Base-by-base conservation (phyloP, 139 green algal species). In the Tetratostichococcus sp. region DNA sequence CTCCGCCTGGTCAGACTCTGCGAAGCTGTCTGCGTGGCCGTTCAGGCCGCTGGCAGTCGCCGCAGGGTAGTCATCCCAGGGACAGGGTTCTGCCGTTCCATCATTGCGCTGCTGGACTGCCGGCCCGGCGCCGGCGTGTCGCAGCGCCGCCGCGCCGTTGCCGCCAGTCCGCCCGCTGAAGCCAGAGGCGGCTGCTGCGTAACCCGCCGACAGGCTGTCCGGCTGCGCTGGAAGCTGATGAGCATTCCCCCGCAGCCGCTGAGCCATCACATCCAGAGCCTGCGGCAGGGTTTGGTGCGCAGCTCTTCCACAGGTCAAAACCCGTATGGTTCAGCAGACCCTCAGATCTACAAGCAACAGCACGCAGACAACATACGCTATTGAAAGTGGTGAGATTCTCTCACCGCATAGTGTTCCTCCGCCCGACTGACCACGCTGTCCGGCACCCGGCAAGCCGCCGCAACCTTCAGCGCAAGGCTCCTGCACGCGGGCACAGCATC, bases 401-500 rank as follows among this genome's bases (percentile, higher is more conserved):
- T 8, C 50, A 62, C 50, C 50, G 50, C 34, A n/a, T 79, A 87
- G 26, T 87, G 65, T 31, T 78, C 14, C 4, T 68, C 78, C 1
- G 85, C 85, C 0, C 85, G 71, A 1, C 28, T 31, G 43, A 89
- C 33, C 34, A 86, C 73, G 0, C 30, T 16, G 0, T 66, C 22
- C 6, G 80, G 83, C 67, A 92, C 26, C 4, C 79, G 34, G 25
- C 75, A 83, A 11, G 80, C 71, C 17, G 43, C 6, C 8, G 88
- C 88, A 16, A 89, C 85, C 65, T 89, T 79, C 69, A 92, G 72
- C 4, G 88, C 88, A 43, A 92, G 77, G 75, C 78, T 87, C 39
- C 39, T 50, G 39, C 39, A 50, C 8, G 39, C 8, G 39, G 6
- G 39, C 39, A 50, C 11, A 11, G 39, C 39, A n/a, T n/a, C n/a